Evolutionary conservation across 2,329 filamentous ascomycete species (phyloP), one percentile per base, ranked within the genome.

Genomic region (Apiospora koreana): DNA sequence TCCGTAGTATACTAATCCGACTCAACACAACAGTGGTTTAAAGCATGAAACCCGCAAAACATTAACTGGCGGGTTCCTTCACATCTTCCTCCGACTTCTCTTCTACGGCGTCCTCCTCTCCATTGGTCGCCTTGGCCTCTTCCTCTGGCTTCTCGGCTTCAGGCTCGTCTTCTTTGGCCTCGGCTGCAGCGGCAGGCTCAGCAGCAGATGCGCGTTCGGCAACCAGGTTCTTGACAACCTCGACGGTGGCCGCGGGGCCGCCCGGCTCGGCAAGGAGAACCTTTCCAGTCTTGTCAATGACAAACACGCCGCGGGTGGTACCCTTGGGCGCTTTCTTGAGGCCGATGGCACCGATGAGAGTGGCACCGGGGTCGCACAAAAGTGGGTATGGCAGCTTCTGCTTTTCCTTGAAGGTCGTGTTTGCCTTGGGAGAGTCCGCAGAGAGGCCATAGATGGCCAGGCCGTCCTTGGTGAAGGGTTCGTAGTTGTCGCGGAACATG

Each of bases 381-480:
- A 99, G 89, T 45, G 92, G 86, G 81, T 97, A 99, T 6, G 92
- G 93, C 69, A 98, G 88, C 73, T 92, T 94, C 81, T 98, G 94
- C 85, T 97, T 97, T 50, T 90, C 91, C 83, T 94, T 93, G 88
- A 98, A 99, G 64, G 90, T 94, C 31, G 93, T 95, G 85, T 99
- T 99, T 77, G 94, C 90, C 83, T 96, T 97, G 77, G 94, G 91
- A 65, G 91, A 93, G 84, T 98, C 96, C 75, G 89, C 89, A 72
- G 93, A 97, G 67, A 99, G 90, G 69, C 96, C 96, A 80, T 94
- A 98, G 83, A 99, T 94, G 79, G 91, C 87, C 71, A 97, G 89
- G 10, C 95, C 95, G 69, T 89, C 92, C 38, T 90, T 87, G 14
- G 92, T 95, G 69, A 98, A 87, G 67, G 91, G 85, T 65, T 87